These are phyloP conservation scores for Syzygium aqueum DNA, from an alignment of 345 rosid genomes.

Conservation along the genomic window DNA sequence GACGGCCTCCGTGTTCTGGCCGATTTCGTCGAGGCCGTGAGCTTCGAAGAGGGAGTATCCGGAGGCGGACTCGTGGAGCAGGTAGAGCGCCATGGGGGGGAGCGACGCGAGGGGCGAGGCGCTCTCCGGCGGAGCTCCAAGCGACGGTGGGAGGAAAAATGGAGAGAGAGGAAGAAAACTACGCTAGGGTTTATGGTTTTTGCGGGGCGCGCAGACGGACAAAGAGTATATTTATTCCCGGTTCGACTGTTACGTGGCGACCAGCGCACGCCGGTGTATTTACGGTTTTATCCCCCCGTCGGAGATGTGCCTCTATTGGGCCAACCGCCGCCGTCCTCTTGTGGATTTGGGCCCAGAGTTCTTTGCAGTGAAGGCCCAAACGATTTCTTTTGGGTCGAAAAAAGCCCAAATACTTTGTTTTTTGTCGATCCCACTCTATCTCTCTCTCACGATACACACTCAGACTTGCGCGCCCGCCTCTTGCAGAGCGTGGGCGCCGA, in stretches of 20 bases:
- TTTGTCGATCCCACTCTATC: no score
- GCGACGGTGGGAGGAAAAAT: neutral
- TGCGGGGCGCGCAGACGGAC: neutral
- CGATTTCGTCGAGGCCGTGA: slow-evolving; percentile 70
- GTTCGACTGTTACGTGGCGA: neutral
- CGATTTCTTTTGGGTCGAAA: no score
- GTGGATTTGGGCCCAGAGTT: neutral
- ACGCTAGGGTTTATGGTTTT: neutral
- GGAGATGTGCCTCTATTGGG: neutral
- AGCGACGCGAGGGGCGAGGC: neutral
- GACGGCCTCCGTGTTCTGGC: slow-evolving; percentile 77
- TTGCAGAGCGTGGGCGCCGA: no score
- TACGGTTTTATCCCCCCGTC: neutral
- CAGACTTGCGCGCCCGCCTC: no score
- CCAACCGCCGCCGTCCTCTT: neutral
- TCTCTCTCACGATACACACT: no score
- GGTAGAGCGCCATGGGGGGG: slow-evolving; percentile 38
- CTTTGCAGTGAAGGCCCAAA: neutral
- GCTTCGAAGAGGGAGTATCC: slow-evolving; percentile 51
- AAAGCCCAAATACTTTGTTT: no score
- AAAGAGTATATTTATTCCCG: neutral
- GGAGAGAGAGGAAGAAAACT: neutral
- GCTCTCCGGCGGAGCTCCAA: neutral
- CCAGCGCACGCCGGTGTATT: neutral
- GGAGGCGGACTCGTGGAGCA: slow-evolving; percentile 64